A percentile compares a stretch with the other conserved stretches of the same genome.
phyloP scores from a whole-genome alignment of 805 yeast species.

The Schizosaccharomyces pombe region ASM294v3 CU329670.1:3612501-3613000 shows the following conservation, averaged over 20 bases:
- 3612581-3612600: slow-evolving; percentile 11
- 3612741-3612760: background rate
- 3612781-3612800: too few relatives aligned
- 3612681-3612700: background rate
- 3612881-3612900: background rate
- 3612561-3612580: too few relatives aligned
- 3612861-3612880: too few relatives aligned
- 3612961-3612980: slow-evolving; percentile 84
- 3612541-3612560: too few relatives aligned
- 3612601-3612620: slow-evolving; percentile 65
- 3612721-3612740: background rate
- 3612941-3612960: slow-evolving; percentile 73
- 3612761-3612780: too few relatives aligned
- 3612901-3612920: slow-evolving; percentile 35
- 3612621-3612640: slow-evolving; percentile 48
- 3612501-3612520: background rate
- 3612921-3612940: slow-evolving; percentile 72
- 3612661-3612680: slow-evolving; percentile 11
- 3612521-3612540: too few relatives aligned
- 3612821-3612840: too few relatives aligned
- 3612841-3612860: too few relatives aligned
- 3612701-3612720: too few relatives aligned
- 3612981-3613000: slow-evolving; percentile 92
- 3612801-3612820: too few relatives aligned
- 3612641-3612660: slow-evolving; percentile 35